Evolutionary conservation across 73 alveolate species (phyloP), one percentile per base, ranked within the genome.

Genomic region (Effrenium voratum): DNA sequence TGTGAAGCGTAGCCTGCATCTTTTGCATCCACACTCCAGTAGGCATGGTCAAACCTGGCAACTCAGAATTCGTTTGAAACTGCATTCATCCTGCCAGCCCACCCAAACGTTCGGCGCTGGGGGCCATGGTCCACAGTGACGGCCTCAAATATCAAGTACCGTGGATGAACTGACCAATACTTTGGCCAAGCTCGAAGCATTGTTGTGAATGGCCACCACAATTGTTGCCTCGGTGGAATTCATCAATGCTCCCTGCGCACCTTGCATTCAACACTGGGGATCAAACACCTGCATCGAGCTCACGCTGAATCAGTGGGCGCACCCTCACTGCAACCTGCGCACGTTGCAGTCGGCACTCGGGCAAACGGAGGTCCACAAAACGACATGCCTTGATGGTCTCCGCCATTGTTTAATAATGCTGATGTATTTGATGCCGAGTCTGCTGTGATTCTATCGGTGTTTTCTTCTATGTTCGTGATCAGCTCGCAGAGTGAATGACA

Each of bases 71-170:
- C 41, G 80, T 0, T 34, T 26, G 15, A 30, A 16, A 19, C 49
- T 10, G 80, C 1, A 68, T 34, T 1, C 15, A 32, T 22, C 77
- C 30, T 10, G n/a, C 75, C 5, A 34, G 49, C 28, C 70, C 60
- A 45, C 96, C 96, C 96, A 45, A 90, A 90, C 3, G 96, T 90
- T n/a, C 96, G 85, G 12, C 82, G 96, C 59, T 90, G 96, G 41
- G 46, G 47, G 4, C 87, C 96, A 46, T 90, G 96, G 40, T 63
- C 75, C 87, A 90, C 96, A 5, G 96, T 43, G 52, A 90, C 96
- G 41, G 96, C 96, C 96, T 90, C 34, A 43, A 5, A 10, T 36
- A 6, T 19, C 3, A 16, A 0, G 34, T 5, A 24, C 16, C 2
- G 68, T 16, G 36, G 34, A 66, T n/a, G 0, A 5, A 52, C 26